phyloP scores from a whole-genome alignment of 371 early-diverging fungal genomes.

The Lichtheimia hyalospora region DNA sequence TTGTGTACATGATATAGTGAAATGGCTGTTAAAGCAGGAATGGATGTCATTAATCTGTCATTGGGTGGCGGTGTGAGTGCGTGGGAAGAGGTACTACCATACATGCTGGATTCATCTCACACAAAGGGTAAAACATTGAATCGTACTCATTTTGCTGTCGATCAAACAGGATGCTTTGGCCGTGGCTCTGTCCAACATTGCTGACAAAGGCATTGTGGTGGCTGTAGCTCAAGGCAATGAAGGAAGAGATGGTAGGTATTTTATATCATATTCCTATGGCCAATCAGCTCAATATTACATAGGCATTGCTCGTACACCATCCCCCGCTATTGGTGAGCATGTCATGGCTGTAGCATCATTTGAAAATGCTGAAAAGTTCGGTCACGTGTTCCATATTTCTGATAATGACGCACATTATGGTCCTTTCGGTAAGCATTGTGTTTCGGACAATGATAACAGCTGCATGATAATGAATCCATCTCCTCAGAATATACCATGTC shows the following conservation, averaged over 20 bases:
- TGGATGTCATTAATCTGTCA: constrained; percentile 40
- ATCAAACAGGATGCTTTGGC: constrained; percentile 16
- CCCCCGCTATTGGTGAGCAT: constrained; percentile 18
- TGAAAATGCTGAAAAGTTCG: constrained; percentile 12
- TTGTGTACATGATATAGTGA: constrained; percentile 8
- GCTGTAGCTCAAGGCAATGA: constrained; percentile 37
- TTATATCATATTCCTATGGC: not conserved
- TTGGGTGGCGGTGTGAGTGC: constrained; percentile 42
- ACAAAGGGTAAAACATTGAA: not conserved
- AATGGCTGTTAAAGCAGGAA: constrained; percentile 24
- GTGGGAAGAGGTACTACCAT: constrained; percentile 45
- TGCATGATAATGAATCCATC: not conserved
- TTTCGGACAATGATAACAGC: too few relatives aligned
- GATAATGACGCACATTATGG: not conserved
- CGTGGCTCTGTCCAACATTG: constrained; percentile 19
- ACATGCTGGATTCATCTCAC: not conserved
- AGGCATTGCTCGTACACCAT: constrained; percentile 25
- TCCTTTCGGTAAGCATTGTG: not conserved
- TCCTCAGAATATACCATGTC: constrained; percentile 8
- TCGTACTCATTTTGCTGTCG: too few relatives aligned
- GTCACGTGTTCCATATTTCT: constrained; percentile 5
- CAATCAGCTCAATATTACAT: not conserved
- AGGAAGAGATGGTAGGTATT: constrained; percentile 23
- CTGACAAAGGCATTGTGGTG: constrained; percentile 15
- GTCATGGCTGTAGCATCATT: constrained; percentile 18